Percentiles rank a stretch among this genome's conserved stretches.
Conservation (phyloP, 2,329 filamentous ascomycete species). For the Pseudocercospora eumusae region DNA sequence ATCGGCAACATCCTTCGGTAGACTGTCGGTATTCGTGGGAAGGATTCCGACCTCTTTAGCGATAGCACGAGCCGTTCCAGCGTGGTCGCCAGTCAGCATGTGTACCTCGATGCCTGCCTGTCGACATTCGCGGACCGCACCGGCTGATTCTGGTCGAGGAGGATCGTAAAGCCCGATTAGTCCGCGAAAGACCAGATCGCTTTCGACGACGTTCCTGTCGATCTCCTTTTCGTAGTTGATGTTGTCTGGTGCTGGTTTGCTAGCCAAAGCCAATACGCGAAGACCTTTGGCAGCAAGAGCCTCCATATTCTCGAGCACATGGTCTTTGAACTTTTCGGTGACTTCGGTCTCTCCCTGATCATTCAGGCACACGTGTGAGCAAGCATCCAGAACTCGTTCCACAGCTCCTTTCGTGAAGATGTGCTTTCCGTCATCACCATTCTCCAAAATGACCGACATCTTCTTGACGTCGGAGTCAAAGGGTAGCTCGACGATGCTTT, state of each 20-base stretch:
- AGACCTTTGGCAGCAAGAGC: conserved; percentile 62
- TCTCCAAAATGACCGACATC: conserved; percentile 70
- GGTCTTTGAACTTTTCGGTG: conserved; percentile 53
- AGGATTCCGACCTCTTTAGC: conserved; percentile 77
- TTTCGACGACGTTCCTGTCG: conserved; percentile 64
- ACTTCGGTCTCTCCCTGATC: conserved; percentile 51
- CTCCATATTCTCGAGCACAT: conserved; percentile 68
- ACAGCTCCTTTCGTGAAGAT: conserved; percentile 69
- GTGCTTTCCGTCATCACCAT: conserved; percentile 51
- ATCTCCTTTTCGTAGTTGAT: conserved; percentile 46
- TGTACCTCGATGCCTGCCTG: conserved; percentile 75
- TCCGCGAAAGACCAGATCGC: conserved; percentile 62
- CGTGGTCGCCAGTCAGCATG: conserved; percentile 83
- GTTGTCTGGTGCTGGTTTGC: conserved; percentile 64
- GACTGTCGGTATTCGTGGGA: conserved; percentile 65
- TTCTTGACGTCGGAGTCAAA: conserved; percentile 75
- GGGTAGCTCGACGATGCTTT: conserved; percentile 65
- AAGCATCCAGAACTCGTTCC: conserved; percentile 66
- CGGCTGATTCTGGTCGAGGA: conserved; percentile 75
- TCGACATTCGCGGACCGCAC: conserved; percentile 68
- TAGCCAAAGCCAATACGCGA: conserved; percentile 59
- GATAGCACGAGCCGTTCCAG: conserved; percentile 76
- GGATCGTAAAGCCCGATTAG: conserved; percentile 61
- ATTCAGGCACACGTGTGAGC: conserved; percentile 43
- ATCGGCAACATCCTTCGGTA: conserved; percentile 62